Base-by-base conservation (phyloP, 2,329 filamentous ascomycete genomes). In the Hypoxylon sp. region DNA sequence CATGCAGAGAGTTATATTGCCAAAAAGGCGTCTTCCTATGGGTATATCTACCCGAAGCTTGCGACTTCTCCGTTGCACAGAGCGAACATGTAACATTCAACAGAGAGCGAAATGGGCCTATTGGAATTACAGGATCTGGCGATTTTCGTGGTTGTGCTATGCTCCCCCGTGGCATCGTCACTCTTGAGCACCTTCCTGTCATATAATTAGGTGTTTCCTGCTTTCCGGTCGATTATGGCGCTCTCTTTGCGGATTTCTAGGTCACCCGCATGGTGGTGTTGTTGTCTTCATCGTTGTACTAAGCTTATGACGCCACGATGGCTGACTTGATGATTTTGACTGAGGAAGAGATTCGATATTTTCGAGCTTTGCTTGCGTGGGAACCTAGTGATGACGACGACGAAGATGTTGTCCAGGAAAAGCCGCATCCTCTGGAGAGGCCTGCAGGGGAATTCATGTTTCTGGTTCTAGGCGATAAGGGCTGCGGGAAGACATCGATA, bases 401-500 rank as follows among this genome's bases (percentile, higher is more conserved):
- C 7, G 48, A 55, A 24, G 44, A 61, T 58, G 65, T 67, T n/a
- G 72, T 66, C 44, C 54, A 70, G 46, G 53, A 72, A 60, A 56
- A 27, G 63, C 42, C 42, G 4, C 52, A 2, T n/a, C 19, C 27
- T 10, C 56, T n/a, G 6, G 67, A 73, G 27, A 75, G 72, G 21
- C 70, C 76, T 4, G 76, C 69, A 0, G 80, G 78, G 8, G 79
- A 82, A 53, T 79, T 83, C 64, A 76, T 79, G 47, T 70, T 83
- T 21, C 75, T 83, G 27, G 74, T 83, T 11, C 72, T 82, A 15
- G 82, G 81, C 4, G 77, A 75, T 1, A 77, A 79, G 32, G 79
- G 79, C 0, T 78, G 77, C 47, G 81, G 82, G n/a, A 83, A 83
- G 72, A 82, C 81, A 7, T 77, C 80, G 3, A 73, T 83, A 6